phyloP scores from a whole-genome alignment of 805 yeast genomes.

The Sugiyamaella lignohabitans region DNA sequence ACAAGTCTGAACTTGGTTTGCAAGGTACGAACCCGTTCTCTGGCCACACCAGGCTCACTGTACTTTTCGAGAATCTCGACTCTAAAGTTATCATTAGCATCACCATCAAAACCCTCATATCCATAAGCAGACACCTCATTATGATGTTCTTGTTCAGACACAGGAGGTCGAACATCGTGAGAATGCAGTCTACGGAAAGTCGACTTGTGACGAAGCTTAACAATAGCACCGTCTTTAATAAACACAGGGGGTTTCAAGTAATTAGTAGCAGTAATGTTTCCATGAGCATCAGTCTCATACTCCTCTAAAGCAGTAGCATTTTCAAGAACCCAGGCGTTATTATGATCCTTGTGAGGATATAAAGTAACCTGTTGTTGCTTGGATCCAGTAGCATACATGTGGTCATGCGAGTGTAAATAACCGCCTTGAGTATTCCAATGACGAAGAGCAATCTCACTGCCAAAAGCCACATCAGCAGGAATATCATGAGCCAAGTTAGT shows the following conservation, averaged over 20 bases:
- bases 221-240: conserved; percentile 48
- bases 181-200: conserved; percentile 69
- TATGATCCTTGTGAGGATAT: conserved; percentile 53
- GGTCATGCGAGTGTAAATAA: conserved; percentile 73
- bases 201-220: conserved; percentile 62
- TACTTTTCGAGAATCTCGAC: conserved; percentile 43
- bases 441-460: conserved; percentile 64
- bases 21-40: conserved; percentile 44
- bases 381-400: conserved; percentile 57
- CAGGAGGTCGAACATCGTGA: conserved; percentile 73
- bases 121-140: conserved; percentile 75
- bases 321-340: conserved; percentile 74
- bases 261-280: neutral
- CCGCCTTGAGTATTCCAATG: conserved; percentile 66
- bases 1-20: conserved; percentile 64
- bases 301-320: conserved; percentile 27
- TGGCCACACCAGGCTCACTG: conserved; percentile 33
- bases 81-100: conserved; percentile 63
- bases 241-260: conserved; percentile 27
- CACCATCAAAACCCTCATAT: conserved; percentile 53
- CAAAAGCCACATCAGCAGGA: conserved; percentile 65
- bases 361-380: conserved; percentile 75
- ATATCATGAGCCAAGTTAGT: conserved; percentile 34
- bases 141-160: conserved; percentile 85
- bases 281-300: conserved; percentile 17